phyloP scores from a whole-genome alignment of 345 rosid species.

The Salix exigua region DNA sequence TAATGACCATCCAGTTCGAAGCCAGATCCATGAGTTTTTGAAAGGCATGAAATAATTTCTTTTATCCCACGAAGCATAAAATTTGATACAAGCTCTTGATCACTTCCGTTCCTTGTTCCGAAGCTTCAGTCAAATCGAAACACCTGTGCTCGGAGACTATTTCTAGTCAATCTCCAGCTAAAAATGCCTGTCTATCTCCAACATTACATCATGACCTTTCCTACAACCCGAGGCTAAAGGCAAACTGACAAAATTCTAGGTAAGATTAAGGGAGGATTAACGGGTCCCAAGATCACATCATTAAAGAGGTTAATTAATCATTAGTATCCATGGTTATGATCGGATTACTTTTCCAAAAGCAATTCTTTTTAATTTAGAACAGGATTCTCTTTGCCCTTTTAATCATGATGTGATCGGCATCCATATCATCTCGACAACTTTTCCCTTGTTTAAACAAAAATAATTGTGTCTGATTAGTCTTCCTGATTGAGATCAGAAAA shows the following conservation, averaged over 20 bases:
- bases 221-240: background rate
- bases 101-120: background rate
- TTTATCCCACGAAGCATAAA: no score
- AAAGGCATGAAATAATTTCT: no score
- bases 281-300: constrained; percentile 21
- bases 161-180: background rate
- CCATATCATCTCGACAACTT: background rate
- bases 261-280: constrained; percentile 1
- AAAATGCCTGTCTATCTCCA: background rate
- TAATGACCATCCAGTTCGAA: no score
- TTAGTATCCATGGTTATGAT: background rate
- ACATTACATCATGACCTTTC: background rate
- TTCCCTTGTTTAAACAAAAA: background rate
- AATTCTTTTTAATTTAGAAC: background rate
- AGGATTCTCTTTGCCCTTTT: background rate
- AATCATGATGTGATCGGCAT: constrained; percentile 10
- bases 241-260: constrained; percentile 8
- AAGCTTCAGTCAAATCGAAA: background rate
- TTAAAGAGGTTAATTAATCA: constrained; percentile 9
- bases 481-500: background rate
- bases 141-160: background rate
- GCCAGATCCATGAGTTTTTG: no score
- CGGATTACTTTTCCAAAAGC: constrained; percentile 9
- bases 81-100: background rate
- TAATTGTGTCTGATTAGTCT: background rate